Conservation (phyloP, 495 filamentous ascomycete species). For the Tuber calosporum region DNA sequence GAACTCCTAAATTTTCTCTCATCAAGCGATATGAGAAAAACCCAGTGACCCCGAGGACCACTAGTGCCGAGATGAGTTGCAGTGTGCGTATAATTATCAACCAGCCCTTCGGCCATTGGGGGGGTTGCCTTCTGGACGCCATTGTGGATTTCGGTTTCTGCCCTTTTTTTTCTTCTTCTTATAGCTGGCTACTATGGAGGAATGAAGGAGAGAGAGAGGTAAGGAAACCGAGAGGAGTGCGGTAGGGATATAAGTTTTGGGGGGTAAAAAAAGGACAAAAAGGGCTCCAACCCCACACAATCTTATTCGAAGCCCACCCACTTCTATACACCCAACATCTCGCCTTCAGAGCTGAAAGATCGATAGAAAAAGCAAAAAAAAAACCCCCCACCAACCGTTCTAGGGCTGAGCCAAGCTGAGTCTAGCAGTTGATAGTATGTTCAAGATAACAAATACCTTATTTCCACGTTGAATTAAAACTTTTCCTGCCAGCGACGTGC, state of each 20-base stretch:
- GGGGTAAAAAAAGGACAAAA: background rate
- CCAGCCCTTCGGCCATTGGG: constrained; percentile 29
- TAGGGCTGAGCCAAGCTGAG: background rate
- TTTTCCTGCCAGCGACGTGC: background rate
- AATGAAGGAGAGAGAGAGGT: constrained; percentile 5
- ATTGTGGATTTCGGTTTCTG: constrained; percentile 5
- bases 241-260: background rate
- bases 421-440: background rate
- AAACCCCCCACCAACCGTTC: background rate
- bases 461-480: background rate
- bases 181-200: background rate
- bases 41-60: constrained; percentile 27
- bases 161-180: background rate
- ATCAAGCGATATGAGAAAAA: constrained; percentile 36
- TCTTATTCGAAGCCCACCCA: background rate
- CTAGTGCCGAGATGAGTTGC: constrained; percentile 19
- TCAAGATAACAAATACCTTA: background rate
- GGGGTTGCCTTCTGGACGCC: constrained; percentile 26
- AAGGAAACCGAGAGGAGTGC: constrained; percentile 7
- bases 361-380: background rate
- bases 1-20: constrained; percentile 29
- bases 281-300: background rate
- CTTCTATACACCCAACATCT: background rate
- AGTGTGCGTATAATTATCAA: constrained; percentile 29
- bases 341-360: background rate